Conservation (phyloP, 352 stramenopile species). For the Pythium plurisporium region DNA sequence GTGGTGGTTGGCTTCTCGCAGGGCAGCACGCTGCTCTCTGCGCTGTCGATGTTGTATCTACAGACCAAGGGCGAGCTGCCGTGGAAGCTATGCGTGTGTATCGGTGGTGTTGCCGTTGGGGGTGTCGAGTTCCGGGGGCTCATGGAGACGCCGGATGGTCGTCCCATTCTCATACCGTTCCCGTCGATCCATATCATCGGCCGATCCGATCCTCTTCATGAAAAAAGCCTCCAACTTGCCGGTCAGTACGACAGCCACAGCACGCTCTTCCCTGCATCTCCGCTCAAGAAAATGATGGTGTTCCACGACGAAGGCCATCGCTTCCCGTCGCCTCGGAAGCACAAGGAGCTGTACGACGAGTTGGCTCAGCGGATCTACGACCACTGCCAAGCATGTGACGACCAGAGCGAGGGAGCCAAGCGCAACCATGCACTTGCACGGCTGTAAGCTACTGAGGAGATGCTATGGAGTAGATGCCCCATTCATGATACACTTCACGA, state of each 20-base stretch:
- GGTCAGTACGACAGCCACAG: slow-evolving; percentile 6
- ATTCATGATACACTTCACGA: too few species aligned
- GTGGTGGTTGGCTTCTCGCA: slow-evolving; percentile 58
- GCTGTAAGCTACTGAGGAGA: too few species aligned
- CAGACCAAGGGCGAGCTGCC: slow-evolving; percentile 20
- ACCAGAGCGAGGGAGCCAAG: neutral
- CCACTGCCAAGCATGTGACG: slow-evolving; percentile 24
- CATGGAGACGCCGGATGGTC: slow-evolving; percentile 30
- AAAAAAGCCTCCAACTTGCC: slow-evolving; percentile 16
- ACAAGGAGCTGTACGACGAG: slow-evolving; percentile 25
- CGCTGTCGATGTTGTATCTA: slow-evolving; percentile 30
- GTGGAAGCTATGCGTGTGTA: slow-evolving; percentile 40
- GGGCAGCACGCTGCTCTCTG: slow-evolving; percentile 39
- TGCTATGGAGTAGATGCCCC: too few species aligned
- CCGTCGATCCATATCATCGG: slow-evolving; percentile 46
- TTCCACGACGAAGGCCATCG: slow-evolving; percentile 34
- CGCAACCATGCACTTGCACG: neutral
- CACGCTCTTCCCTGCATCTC: slow-evolving; percentile 3
- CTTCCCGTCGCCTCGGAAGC: slow-evolving; percentile 26
- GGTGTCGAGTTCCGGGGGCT: slow-evolving; percentile 32
- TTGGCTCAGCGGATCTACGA: slow-evolving; percentile 21
- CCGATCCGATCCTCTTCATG: slow-evolving; percentile 28
- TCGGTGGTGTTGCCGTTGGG: slow-evolving; percentile 30
- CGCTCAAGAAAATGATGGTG: slow-evolving; percentile 31
- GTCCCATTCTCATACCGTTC: slow-evolving; percentile 17